Conservation (phyloP, 352 stramenopile species). For the Pythium insidiosum region DNA sequence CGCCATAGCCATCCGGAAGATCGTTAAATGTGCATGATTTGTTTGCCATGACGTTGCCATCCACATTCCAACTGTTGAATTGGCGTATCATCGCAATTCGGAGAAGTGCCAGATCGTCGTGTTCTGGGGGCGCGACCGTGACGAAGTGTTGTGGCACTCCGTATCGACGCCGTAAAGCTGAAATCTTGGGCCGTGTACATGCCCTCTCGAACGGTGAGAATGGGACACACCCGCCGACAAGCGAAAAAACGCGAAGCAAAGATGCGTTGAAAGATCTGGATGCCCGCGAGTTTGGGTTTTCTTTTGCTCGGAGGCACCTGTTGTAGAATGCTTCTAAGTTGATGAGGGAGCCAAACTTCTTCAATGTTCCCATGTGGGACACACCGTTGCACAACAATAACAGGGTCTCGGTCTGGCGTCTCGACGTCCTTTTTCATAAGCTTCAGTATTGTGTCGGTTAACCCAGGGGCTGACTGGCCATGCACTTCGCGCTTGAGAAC, state of each 20-base stretch:
- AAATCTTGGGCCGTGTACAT: conserved; percentile 8
- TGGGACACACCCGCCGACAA: conserved; percentile 10
- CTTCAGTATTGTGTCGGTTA: not conserved
- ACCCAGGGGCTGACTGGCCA: not conserved
- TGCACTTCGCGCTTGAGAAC: not conserved
- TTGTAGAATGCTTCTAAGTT: conserved; percentile 1
- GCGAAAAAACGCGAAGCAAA: conserved; percentile 9
- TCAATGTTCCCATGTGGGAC: not conserved
- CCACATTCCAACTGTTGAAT: not conserved
- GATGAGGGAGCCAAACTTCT: conserved; percentile 1
- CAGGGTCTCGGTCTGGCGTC: no score
- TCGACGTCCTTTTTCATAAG: no score
- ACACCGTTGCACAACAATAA: conserved; percentile 2
- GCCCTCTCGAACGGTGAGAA: conserved; percentile 20
- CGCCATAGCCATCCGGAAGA: conserved; percentile 1
- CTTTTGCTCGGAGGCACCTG: not conserved
- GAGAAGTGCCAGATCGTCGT: conserved; percentile 14
- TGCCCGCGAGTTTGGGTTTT: not conserved
- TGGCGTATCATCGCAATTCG: conserved; percentile 4
- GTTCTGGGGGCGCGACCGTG: conserved; percentile 11
- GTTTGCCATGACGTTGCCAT: not conserved
- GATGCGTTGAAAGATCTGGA: conserved; percentile 6
- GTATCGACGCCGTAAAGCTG: conserved; percentile 13
- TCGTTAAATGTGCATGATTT: not conserved
- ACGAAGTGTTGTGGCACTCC: conserved; percentile 13